Percentiles rank a stretch among this genome's conserved stretches.
Evolutionary conservation across 2,329 filamentous ascomycete species (phyloP).

Genomic region (Microcera coccophila): DNA sequence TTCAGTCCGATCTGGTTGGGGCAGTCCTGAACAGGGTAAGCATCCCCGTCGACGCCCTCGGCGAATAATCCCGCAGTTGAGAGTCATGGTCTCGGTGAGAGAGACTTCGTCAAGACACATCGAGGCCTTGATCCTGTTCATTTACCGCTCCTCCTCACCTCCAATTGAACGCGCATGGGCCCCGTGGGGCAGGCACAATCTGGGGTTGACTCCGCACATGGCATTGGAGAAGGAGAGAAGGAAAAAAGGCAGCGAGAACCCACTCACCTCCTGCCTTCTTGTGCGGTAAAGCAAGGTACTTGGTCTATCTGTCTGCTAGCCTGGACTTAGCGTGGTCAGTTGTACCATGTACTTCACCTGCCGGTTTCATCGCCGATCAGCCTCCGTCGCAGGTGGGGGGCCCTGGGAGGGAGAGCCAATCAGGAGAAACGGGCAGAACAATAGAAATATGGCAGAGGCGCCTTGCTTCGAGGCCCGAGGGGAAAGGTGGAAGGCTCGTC

Average conservation of each 20-base stretch:
- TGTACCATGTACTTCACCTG: neutral
- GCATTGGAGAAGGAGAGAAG: slow-evolving; percentile 20
- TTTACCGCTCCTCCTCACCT: neutral
- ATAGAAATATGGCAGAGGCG: no score
- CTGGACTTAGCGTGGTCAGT: no score
- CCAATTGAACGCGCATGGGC: slow-evolving; percentile 1
- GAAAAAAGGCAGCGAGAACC: neutral
- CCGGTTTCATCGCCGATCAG: neutral
- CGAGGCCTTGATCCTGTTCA: no score
- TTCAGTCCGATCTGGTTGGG: neutral
- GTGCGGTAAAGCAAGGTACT: no score
- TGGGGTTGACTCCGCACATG: slow-evolving; percentile 22
- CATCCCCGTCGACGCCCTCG: neutral
- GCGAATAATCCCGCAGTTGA: no score
- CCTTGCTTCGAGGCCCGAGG: no score
- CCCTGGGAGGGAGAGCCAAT: slow-evolving; percentile 1
- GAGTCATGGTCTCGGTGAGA: no score
- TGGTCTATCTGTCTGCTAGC: no score
- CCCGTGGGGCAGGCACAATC: slow-evolving; percentile 18
- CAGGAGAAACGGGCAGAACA: neutral
- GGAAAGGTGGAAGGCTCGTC: no score
- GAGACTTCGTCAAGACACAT: no score
- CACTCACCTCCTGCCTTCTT: no score
- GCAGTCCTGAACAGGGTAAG: neutral
- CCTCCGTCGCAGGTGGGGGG: neutral